Conservation (phyloP, 768 basidiomycete genomes). For the Kondoa subrosea region DNA sequence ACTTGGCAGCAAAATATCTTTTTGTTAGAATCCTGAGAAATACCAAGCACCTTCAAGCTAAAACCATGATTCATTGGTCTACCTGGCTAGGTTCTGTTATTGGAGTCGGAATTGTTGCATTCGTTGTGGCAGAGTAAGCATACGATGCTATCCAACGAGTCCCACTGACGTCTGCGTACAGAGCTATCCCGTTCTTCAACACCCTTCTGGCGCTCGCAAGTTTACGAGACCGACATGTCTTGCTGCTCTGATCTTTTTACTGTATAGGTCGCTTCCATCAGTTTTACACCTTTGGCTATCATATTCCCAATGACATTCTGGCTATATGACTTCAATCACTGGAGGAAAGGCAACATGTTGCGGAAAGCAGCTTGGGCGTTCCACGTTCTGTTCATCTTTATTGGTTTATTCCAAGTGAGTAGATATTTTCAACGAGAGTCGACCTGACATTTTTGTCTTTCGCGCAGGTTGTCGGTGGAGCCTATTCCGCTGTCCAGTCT, state of each 20-base stretch:
- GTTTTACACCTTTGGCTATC: constrained; percentile 14
- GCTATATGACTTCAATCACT: constrained; percentile 22
- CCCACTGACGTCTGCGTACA: constrained; percentile 1
- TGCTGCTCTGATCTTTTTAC: not conserved
- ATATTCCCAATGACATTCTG: constrained; percentile 21
- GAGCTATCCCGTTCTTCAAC: constrained; percentile 24
- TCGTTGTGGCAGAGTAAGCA: not conserved
- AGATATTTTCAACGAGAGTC: too few species aligned
- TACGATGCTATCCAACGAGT: not conserved
- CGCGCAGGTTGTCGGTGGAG: constrained; percentile 23
- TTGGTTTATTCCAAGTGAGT: constrained; percentile 23
- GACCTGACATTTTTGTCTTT: too few species aligned
- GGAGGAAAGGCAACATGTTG: constrained; percentile 3
- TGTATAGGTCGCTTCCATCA: too few species aligned
- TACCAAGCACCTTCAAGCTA: constrained; percentile 20
- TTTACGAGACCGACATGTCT: not conserved
- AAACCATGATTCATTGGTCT: constrained; percentile 22
- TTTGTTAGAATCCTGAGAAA: constrained; percentile 25
- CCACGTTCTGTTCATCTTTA: constrained; percentile 20
- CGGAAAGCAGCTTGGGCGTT: constrained; percentile 11
- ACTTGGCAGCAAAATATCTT: constrained; percentile 24
- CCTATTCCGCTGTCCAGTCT: constrained; percentile 13
- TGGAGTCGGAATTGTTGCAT: not conserved
- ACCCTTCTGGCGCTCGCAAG: constrained; percentile 8
- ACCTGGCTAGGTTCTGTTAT: constrained; percentile 17